Conservation (phyloP, 768 basidiomycete genomes). For the Rhodosporidiobolus sp. region DNA sequence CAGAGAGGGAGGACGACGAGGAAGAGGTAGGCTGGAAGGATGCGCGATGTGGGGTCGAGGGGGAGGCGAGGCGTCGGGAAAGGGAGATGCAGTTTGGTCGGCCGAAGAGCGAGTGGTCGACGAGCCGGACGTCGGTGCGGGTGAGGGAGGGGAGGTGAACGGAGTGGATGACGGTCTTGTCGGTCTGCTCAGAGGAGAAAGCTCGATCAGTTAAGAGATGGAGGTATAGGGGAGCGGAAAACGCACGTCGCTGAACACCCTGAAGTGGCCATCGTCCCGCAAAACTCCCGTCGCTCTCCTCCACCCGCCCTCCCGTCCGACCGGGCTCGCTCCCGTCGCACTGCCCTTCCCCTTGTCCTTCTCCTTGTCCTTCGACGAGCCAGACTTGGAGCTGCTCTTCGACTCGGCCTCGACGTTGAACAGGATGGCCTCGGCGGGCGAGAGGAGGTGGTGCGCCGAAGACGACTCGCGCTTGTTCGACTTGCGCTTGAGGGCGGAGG, state of each 20-base stretch:
- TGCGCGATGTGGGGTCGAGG: constrained; percentile 19
- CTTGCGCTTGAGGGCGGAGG: constrained; percentile 36
- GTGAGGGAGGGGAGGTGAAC: constrained; percentile 28
- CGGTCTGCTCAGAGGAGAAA: background rate
- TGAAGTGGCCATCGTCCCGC: constrained; percentile 35
- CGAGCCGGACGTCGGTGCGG: constrained; percentile 74
- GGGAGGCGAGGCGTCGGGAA: constrained; percentile 54
- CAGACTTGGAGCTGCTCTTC: constrained; percentile 7
- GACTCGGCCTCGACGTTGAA: constrained; percentile 28
- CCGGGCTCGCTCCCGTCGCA: background rate
- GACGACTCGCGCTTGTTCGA: constrained; percentile 20
- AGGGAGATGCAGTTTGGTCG: constrained; percentile 72
- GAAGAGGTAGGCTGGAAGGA: constrained; percentile 10
- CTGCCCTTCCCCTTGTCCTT: constrained; percentile 14
- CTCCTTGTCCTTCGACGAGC: constrained; percentile 16
- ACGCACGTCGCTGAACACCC: constrained; percentile 33
- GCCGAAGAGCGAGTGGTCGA: constrained; percentile 72
- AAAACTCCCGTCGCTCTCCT: constrained; percentile 23
- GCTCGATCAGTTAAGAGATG: no score
- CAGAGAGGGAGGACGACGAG: constrained; percentile 20
- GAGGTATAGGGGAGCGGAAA: background rate
- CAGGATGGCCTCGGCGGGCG: constrained; percentile 26
- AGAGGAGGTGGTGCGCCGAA: constrained; percentile 36
- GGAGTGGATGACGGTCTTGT: constrained; percentile 30
- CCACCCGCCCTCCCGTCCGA: constrained; percentile 27